A percentile compares a stretch with the other conserved stretches of the same genome.
These are phyloP conservation scores for Hortaea sp. DNA, from an alignment of 2,329 filamentous ascomycete species.

Conservation along the genomic window DNA sequence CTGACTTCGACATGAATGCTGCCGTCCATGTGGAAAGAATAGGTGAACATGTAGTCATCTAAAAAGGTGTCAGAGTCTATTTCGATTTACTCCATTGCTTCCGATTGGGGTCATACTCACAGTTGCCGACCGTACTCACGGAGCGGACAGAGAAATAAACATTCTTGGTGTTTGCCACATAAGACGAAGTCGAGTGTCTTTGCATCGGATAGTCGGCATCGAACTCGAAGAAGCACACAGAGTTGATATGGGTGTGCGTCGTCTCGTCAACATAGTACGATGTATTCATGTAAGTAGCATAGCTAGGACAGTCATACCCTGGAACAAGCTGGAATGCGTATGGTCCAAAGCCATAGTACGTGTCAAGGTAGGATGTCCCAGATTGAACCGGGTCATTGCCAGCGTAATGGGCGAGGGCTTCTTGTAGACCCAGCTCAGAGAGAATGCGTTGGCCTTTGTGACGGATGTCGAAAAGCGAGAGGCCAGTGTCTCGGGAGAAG, in stretches of 20 bases:
- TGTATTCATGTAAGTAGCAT: slow-evolving; percentile 42
- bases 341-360: slow-evolving; percentile 39
- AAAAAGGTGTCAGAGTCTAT: no score
- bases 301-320: slow-evolving; percentile 44
- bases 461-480: slow-evolving; percentile 42
- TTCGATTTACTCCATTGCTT: no score
- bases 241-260: slow-evolving; percentile 37
- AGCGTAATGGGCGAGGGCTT: slow-evolving; percentile 46
- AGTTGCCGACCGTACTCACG: slow-evolving; percentile 44
- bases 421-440: slow-evolving; percentile 47
- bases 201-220: slow-evolving; percentile 41
- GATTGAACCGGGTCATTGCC: slow-evolving; percentile 38
- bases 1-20: slow-evolving; percentile 41
- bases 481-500: slow-evolving; percentile 39
- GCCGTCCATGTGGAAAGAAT: slow-evolving; percentile 43
- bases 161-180: slow-evolving; percentile 38
- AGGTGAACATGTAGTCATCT: slow-evolving; percentile 30
- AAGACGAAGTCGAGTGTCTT: slow-evolving; percentile 34
- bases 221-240: slow-evolving; percentile 47
- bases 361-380: slow-evolving; percentile 39
- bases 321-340: slow-evolving; percentile 37
- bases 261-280: slow-evolving; percentile 36
- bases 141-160: slow-evolving; percentile 35
- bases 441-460: slow-evolving; percentile 47
- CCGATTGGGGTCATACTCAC: slow-evolving; percentile 30